Evolutionary conservation across 768 basidiomycete species (phyloP), one percentile per base, ranked within the genome.

Genomic region (Russula compacta): DNA sequence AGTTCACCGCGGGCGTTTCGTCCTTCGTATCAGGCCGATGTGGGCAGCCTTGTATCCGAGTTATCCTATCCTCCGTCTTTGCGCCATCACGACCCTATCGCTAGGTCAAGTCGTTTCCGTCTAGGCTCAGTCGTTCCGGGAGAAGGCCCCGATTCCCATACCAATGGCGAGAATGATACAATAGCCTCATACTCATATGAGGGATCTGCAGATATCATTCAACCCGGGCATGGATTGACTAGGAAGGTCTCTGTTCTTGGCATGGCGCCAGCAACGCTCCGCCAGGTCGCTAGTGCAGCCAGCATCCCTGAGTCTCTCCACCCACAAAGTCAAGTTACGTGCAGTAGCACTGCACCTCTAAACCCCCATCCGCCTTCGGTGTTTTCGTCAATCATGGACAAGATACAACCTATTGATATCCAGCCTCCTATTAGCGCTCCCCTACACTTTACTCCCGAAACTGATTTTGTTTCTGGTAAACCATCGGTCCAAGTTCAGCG

Each of bases 61-160:
- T 77, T 80, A 74, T 81, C 80, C 3, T 82, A 83, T 64, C 80
- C 80, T 3, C 64, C 66, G 4, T 19, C 44, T 32, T 49, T 56
- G 19, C 62, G 36, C 42, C 36, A 71, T 46, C 69, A 71, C 17
- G 64, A 66, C 39, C 53, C 71, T 36, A 57, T 58, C 12, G 33
- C 55, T 36, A 53, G 57, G 8, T 29, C 64, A 66, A 33, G 61
- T 68, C 35, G 58, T 67, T n/a, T 44, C 7, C 40, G 42, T 29
- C 38, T 48, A 6, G 47, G 21, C 40, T 17, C n/a, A 8, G 10
- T 19, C n/a, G 39, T 39, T 7, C 35, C 43, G 24, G 44, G 8
- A 33, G 53, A 54, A n/a, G 19, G 43, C n/a, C 21, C 17, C 35
- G 33, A 58, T 33, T 44, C 35, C 21, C 48, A 8, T 43, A 2